Evolutionary conservation across 768 basidiomycete genomes (phyloP).

Genomic region (Rubroboletus satanas): DNA sequence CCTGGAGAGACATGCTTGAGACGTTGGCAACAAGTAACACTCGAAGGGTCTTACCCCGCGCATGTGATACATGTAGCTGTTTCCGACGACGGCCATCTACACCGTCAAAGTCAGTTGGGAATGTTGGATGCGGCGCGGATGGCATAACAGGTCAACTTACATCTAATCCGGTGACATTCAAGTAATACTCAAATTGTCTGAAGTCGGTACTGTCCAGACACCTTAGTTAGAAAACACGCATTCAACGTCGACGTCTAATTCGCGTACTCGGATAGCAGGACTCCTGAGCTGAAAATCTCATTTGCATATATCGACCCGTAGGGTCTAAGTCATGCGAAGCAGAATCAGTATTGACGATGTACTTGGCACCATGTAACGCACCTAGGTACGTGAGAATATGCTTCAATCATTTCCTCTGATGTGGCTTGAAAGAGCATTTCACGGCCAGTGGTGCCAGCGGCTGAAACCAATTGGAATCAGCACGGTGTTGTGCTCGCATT

Average conservation of each 20-base stretch:
- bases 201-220: slow-evolving; percentile 75
- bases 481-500: neutral
- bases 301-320: slow-evolving; percentile 87
- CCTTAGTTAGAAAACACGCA: slow-evolving; percentile 11
- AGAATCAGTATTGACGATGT: neutral
- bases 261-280: slow-evolving; percentile 82
- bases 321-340: slow-evolving; percentile 45
- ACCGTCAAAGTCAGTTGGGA: slow-evolving; percentile 1
- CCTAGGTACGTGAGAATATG: slow-evolving; percentile 83
- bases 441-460: slow-evolving; percentile 82
- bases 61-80: slow-evolving; percentile 94
- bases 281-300: slow-evolving; percentile 89
- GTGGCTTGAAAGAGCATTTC: slow-evolving; percentile 96
- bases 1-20: slow-evolving; percentile 31
- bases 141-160: slow-evolving; percentile 40
- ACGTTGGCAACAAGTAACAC: neutral
- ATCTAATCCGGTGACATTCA: slow-evolving; percentile 89
- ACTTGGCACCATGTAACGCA: slow-evolving; percentile 19
- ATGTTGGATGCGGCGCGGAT: neutral
- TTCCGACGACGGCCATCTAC: slow-evolving; percentile 87
- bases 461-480: slow-evolving; percentile 36
- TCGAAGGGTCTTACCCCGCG: slow-evolving; percentile 53
- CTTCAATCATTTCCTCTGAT: slow-evolving; percentile 90
- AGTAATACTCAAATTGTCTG: slow-evolving; percentile 85
- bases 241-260: neutral